A percentile compares a stretch with the other conserved stretches of the same genome.
Conservation (phyloP, 169 alveolate genomes). For the Miamiensis avidus region DNA sequence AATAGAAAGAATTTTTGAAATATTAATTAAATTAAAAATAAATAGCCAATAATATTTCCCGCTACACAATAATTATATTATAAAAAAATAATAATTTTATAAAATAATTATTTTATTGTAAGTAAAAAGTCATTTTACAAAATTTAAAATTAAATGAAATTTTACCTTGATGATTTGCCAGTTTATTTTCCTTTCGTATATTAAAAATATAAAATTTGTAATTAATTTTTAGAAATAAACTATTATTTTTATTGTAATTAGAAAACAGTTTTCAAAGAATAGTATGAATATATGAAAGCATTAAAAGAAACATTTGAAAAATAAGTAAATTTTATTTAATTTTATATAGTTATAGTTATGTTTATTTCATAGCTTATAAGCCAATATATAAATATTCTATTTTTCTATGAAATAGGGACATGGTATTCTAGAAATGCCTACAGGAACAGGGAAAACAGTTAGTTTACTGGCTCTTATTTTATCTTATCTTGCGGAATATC, state of each 20-base stretch:
- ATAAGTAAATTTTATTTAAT: conserved; percentile 28
- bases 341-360: neutral
- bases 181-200: conserved; percentile 91
- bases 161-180: conserved; percentile 89
- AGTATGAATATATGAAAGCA: conserved; percentile 91
- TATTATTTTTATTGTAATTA: no score
- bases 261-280: conserved; percentile 94
- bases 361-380: conserved; percentile 45
- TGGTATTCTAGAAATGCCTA: conserved; percentile 98
- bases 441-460: conserved; percentile 99
- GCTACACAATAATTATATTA: neutral
- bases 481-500: conserved; percentile 89
- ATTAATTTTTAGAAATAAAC: no score
- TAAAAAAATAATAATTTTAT: no score
- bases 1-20: no score
- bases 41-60: no score
- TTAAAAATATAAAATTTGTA: no score
- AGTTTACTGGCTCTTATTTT: conserved; percentile 93
- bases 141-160: conserved; percentile 46
- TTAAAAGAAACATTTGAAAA: conserved; percentile 82
- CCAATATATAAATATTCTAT: no score
- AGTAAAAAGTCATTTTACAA: conserved; percentile 12
- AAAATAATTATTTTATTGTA: neutral
- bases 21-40: no score
- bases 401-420: no score